A percentile compares a stretch with the other conserved stretches of the same genome.
Evolutionary conservation across 2,329 filamentous ascomycete genomes (phyloP).

Genomic region (Botrytis paeoniae): DNA sequence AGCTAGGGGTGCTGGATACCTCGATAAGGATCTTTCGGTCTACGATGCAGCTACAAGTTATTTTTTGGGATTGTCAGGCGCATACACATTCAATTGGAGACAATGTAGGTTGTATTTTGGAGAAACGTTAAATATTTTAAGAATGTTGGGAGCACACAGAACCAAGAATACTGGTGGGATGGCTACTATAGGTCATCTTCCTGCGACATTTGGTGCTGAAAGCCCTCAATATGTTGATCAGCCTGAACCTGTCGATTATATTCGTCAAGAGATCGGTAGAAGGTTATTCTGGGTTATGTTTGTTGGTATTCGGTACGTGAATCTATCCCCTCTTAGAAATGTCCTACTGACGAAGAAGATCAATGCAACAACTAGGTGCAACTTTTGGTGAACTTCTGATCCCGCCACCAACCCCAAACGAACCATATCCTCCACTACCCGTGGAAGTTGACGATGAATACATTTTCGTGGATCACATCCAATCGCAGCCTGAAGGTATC

Average conservation of each 20-base stretch:
- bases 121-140: conserved; percentile 67
- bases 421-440: conserved; percentile 76
- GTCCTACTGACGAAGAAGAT: conserved; percentile 44
- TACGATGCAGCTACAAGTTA: conserved; percentile 72
- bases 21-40: conserved; percentile 54
- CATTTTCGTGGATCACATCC: conserved; percentile 68
- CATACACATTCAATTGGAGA: conserved; percentile 66
- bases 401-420: conserved; percentile 69
- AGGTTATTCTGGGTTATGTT: conserved; percentile 84
- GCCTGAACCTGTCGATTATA: conserved; percentile 52
- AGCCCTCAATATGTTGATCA: conserved; percentile 16
- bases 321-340: neutral
- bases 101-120: conserved; percentile 67
- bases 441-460: conserved; percentile 81
- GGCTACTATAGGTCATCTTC: conserved; percentile 28
- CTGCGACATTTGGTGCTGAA: conserved; percentile 29
- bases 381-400: conserved; percentile 70
- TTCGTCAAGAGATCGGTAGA: conserved; percentile 71
- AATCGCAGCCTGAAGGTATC: conserved; percentile 63
- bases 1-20: conserved; percentile 58
- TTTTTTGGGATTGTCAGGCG: conserved; percentile 64
- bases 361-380: conserved; percentile 73
- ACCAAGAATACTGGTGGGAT: conserved; percentile 43
- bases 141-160: conserved; percentile 64
- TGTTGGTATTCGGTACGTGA: conserved; percentile 62